Base-by-base conservation (phyloP, 225 moss, liverwort and hornwort species). In the Takakia lepidozioides region DNA sequence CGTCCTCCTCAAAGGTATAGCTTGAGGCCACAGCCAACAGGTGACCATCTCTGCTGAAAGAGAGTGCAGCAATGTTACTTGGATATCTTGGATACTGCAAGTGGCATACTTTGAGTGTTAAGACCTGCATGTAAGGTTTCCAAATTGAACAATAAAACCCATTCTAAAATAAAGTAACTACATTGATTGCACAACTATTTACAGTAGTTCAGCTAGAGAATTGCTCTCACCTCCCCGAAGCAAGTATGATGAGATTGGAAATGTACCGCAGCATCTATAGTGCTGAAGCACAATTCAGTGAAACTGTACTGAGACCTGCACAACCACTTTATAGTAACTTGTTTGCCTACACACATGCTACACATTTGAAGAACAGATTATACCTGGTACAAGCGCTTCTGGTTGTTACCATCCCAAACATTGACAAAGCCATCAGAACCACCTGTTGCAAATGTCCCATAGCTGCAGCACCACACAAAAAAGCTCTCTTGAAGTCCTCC, bases 381-480 rank as follows among this genome's bases (percentile, higher is more conserved):
- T n/a, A 88, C 92, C 88, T 93, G 90, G 58, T 98, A 98, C 3
- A 98, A 75, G 37, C 95, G 80, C 64, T 87, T 98, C 70, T 98
- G 90, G 69, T 98, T 98, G 47, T 82, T 87, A 57, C 95, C 95
- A 57, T 98, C 95, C 95, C 95, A 98, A 21, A 98, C 90, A 80
- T 98, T 98, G 28, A 98, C 95, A 59, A 74, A 98, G 25, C 95
- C 95, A 72, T 98, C 95, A 59, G 90, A 98, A 55, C 95, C 95
- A 51, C 95, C 95, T 29, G 95, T 98, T 69, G 95, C 90, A 57
- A 98, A 98, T 27, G 95, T 98, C 35, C 95, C 90, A 72, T 98
- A 98, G 62, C 88, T 93, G 88, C 63, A 59, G 8, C 7, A 8
- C 18, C 8, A 7, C 21, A 43, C 16, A 8, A 43, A 8, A 43